Evolutionary conservation across 2,329 filamentous ascomycete genomes (phyloP).

Genomic region (Ophiostoma montium): DNA sequence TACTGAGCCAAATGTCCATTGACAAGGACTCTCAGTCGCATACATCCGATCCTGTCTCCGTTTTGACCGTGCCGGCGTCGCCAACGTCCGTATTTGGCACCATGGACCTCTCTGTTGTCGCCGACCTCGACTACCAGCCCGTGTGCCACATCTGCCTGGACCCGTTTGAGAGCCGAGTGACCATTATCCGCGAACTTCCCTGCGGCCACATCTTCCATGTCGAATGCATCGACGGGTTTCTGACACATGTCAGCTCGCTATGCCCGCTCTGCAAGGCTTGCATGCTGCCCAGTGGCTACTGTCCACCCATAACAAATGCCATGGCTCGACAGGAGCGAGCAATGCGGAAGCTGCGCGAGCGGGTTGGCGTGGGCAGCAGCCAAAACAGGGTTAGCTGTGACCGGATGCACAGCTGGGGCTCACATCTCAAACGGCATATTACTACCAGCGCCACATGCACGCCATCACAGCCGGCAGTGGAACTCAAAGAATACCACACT

Average conservation of each 20-base stretch:
- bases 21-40: slow-evolving; percentile 2
- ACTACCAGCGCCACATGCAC: slow-evolving; percentile 10
- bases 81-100: neutral
- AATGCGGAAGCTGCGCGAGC: slow-evolving; percentile 44
- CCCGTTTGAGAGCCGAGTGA: slow-evolving; percentile 54
- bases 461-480: slow-evolving; percentile 9
- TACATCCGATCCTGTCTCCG: neutral
- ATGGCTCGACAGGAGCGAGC: slow-evolving; percentile 76
- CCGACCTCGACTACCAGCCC: slow-evolving; percentile 48
- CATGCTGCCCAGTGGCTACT: slow-evolving; percentile 56
- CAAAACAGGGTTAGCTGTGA: neutral
- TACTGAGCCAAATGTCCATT: neutral
- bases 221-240: slow-evolving; percentile 77
- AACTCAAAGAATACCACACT: slow-evolving; percentile 10
- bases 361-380: slow-evolving; percentile 29
- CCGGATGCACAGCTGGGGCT: slow-evolving; percentile 13
- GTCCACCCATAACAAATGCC: slow-evolving; percentile 60
- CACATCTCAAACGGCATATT: slow-evolving; percentile 13
- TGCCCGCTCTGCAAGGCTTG: slow-evolving; percentile 85
- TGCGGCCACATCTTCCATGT: slow-evolving; percentile 92
- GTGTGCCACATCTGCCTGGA: slow-evolving; percentile 85
- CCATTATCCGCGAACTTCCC: slow-evolving; percentile 69
- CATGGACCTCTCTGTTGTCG: neutral
- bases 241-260: slow-evolving; percentile 64
- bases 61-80: neutral